Conservation (phyloP, 371 early-diverging fungal genomes). For the Vittaforma corneae region DNA sequence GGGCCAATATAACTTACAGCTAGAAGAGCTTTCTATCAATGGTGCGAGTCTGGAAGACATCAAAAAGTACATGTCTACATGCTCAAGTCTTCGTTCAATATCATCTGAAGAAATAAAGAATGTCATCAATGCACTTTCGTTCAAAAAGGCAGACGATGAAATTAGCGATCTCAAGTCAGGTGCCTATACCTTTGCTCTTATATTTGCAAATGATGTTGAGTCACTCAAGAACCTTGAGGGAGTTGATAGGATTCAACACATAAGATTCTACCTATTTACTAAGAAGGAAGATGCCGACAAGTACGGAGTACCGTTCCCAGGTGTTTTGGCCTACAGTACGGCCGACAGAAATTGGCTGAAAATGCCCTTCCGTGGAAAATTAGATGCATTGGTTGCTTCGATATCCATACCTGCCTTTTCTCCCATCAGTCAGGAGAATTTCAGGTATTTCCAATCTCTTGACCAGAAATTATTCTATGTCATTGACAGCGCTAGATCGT, state of each 20-base stretch:
- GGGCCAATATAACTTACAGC: no score
- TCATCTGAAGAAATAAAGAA: not conserved
- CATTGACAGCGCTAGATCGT: constrained; percentile 16
- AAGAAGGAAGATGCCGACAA: constrained; percentile 35
- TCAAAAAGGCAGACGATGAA: not conserved
- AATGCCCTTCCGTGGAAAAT: constrained; percentile 5
- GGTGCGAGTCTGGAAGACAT: not conserved
- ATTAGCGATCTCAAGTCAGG: constrained; percentile 23
- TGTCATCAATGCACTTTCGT: not conserved
- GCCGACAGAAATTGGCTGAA: constrained; percentile 26
- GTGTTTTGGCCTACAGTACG: constrained; percentile 45
- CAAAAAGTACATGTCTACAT: not conserved
- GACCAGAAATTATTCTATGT: constrained; percentile 34
- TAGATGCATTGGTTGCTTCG: not conserved
- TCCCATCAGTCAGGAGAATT: constrained; percentile 19
- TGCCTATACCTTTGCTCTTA: constrained; percentile 11
- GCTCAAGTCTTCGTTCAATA: not conserved
- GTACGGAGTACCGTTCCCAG: constrained; percentile 39
- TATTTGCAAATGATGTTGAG: constrained; percentile 24
- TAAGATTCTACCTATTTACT: constrained; percentile 35
- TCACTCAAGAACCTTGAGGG: constrained; percentile 2
- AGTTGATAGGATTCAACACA: not conserved
- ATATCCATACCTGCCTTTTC: constrained; percentile 22
- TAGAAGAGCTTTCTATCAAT: no score
- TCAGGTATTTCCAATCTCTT: constrained; percentile 16